Percentiles rank a stretch among this genome's conserved stretches.
Conservation (phyloP, 2,329 filamentous ascomycete genomes). For the Apiospora koreana region DNA sequence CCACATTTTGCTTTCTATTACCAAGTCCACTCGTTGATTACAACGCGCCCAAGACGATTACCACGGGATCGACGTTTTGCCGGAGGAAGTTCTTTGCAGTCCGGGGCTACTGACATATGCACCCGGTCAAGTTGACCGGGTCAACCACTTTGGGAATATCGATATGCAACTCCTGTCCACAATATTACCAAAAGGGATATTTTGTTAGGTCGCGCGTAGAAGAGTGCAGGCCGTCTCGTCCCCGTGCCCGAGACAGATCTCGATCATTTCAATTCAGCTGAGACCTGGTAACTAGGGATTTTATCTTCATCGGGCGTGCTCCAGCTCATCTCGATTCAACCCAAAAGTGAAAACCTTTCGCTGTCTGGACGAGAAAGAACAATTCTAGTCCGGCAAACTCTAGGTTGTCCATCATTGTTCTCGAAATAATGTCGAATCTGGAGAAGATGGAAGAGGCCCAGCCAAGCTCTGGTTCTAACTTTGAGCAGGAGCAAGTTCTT, state of each 20-base stretch:
- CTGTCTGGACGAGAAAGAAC: neutral
- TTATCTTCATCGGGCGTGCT: neutral
- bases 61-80: neutral
- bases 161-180: no score
- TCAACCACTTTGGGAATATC: no score
- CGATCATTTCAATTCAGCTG: neutral
- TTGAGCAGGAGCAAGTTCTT: neutral
- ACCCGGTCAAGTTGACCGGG: no score
- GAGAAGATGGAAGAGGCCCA: neutral
- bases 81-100: neutral
- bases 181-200: no score
- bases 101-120: no score
- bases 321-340: neutral
- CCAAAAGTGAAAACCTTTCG: neutral
- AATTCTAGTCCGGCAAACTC: neutral
- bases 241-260: neutral
- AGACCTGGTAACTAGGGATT: no score
- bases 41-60: neutral
- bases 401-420: neutral
- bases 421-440: neutral
- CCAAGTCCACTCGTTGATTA: neutral
- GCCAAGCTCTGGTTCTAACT: neutral
- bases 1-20: neutral
- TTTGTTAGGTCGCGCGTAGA: no score
- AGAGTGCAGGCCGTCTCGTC: neutral